phyloP scores from a whole-genome alignment of 306 rosid species.

The Corylus avellana region DNA sequence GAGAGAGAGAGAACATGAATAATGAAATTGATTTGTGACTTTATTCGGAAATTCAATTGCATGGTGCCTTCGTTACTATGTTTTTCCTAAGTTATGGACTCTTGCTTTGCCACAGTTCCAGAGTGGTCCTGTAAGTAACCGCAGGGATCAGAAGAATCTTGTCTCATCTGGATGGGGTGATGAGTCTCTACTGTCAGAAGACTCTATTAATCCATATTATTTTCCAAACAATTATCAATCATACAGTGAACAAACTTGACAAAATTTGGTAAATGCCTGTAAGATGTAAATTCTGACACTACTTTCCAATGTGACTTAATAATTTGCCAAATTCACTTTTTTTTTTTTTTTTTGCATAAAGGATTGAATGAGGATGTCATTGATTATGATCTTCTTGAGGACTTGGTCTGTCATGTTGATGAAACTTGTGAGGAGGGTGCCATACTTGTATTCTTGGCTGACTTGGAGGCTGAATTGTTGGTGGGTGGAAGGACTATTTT shows the following conservation, averaged over 20 bases:
- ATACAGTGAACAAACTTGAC: constrained; percentile 72
- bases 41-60: too few species aligned
- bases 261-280: constrained; percentile 63
- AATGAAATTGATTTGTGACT: too few species aligned
- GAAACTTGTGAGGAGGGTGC: constrained; percentile 76
- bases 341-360: constrained; percentile 45
- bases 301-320: constrained; percentile 12
- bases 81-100: constrained; percentile 16
- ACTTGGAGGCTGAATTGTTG: background rate
- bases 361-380: constrained; percentile 83
- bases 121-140: constrained; percentile 62
- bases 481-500: background rate
- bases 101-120: constrained; percentile 44
- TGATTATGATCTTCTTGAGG: constrained; percentile 94
- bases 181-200: constrained; percentile 79
- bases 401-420: constrained; percentile 78
- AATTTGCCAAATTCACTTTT: constrained; percentile 26
- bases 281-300: constrained; percentile 22
- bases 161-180: constrained; percentile 92
- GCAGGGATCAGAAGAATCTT: constrained; percentile 90
- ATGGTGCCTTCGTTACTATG: too few species aligned
- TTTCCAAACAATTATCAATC: constrained; percentile 56
- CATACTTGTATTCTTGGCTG: constrained; percentile 73
- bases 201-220: constrained; percentile 62
- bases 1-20: too few species aligned